These are phyloP conservation scores for Cryptococcus sp. DNA, from an alignment of 1,284 basidiomycete genomes.

Conservation along the genomic window DNA sequence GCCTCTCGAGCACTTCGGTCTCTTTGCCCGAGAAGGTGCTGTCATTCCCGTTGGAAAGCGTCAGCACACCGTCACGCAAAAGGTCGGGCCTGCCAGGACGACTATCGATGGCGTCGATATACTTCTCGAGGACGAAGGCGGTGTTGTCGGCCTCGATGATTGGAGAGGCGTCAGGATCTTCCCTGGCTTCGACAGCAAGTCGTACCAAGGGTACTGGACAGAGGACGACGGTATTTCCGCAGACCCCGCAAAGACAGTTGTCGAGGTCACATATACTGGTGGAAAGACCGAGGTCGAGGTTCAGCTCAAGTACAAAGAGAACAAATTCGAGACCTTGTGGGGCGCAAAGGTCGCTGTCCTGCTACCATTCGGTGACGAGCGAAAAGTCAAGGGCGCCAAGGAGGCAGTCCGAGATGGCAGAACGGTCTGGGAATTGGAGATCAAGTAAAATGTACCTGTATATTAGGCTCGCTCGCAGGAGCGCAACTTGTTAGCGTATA, in stretches of 20 bases:
- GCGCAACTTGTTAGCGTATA: no score
- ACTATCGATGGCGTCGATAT: conserved; percentile 52
- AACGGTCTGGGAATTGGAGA: conserved; percentile 16
- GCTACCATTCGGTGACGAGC: conserved; percentile 46
- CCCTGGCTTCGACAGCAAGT: conserved; percentile 34
- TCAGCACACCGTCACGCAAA: conserved; percentile 50
- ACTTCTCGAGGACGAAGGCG: conserved; percentile 48
- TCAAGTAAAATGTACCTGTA: background rate
- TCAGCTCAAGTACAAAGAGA: conserved; percentile 35
- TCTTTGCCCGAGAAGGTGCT: conserved; percentile 53
- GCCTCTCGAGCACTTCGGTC: conserved; percentile 52
- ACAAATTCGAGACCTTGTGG: conserved; percentile 53
- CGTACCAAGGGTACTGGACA: conserved; percentile 45
- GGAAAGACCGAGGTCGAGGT: conserved; percentile 38
- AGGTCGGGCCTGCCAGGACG: conserved; percentile 39
- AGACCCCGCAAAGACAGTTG: conserved; percentile 37
- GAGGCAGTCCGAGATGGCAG: conserved; percentile 19
- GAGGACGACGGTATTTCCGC: conserved; percentile 55
- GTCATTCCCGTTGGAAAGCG: conserved; percentile 54
- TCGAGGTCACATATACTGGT: conserved; percentile 43
- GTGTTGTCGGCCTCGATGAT: conserved; percentile 52
- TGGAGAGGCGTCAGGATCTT: conserved; percentile 54
- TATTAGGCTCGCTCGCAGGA: no score
- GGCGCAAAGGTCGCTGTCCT: conserved; percentile 44
- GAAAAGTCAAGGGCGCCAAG: conserved; percentile 30